A percentile compares a stretch with the other conserved stretches of the same genome.
Conservation (phyloP, 1,139 yeast species). For the Geotrichum europaeum region DNA sequence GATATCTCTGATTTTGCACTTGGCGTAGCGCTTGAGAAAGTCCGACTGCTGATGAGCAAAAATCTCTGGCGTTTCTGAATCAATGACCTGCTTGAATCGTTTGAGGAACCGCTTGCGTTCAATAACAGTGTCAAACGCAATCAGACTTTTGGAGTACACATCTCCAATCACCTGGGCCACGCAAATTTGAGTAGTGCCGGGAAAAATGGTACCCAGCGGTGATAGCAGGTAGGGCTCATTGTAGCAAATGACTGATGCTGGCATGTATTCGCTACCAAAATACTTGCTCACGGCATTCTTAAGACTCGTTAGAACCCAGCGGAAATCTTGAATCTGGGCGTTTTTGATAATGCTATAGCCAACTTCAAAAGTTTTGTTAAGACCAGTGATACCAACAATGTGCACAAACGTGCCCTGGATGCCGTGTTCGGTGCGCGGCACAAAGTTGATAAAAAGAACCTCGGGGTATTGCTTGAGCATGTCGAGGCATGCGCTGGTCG, state of each 20-base stretch:
- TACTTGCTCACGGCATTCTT: slow-evolving; percentile 13
- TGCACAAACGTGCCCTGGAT: slow-evolving; percentile 12
- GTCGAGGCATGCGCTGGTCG: slow-evolving; percentile 16
- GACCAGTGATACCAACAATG: slow-evolving; percentile 16
- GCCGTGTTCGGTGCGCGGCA: slow-evolving; percentile 3
- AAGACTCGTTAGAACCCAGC: slow-evolving; percentile 15
- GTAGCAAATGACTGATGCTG: slow-evolving; percentile 16
- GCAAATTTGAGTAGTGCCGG: slow-evolving; percentile 16
- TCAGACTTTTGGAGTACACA: slow-evolving; percentile 7
- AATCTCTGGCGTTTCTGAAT: slow-evolving; percentile 19
- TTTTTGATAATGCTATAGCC: slow-evolving; percentile 16
- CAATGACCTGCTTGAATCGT: slow-evolving; percentile 16
- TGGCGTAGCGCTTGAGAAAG: slow-evolving; percentile 12
- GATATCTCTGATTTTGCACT: slow-evolving; percentile 9
- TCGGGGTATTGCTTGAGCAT: slow-evolving; percentile 18
- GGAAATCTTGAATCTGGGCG: slow-evolving; percentile 12
- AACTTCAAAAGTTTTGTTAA: slow-evolving; percentile 17
- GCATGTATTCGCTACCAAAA: slow-evolving; percentile 15
- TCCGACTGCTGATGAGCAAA: slow-evolving; percentile 15
- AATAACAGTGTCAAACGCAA: slow-evolving; percentile 2
- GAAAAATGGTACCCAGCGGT: slow-evolving; percentile 15
- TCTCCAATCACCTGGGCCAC: slow-evolving; percentile 17
- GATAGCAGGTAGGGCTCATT: slow-evolving; percentile 15
- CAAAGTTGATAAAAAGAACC: slow-evolving; percentile 17
- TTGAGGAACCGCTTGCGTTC: slow-evolving; percentile 14